Base-by-base conservation (phyloP, 2,329 filamentous ascomycete genomes). In the Trichoderma sp. region DNA sequence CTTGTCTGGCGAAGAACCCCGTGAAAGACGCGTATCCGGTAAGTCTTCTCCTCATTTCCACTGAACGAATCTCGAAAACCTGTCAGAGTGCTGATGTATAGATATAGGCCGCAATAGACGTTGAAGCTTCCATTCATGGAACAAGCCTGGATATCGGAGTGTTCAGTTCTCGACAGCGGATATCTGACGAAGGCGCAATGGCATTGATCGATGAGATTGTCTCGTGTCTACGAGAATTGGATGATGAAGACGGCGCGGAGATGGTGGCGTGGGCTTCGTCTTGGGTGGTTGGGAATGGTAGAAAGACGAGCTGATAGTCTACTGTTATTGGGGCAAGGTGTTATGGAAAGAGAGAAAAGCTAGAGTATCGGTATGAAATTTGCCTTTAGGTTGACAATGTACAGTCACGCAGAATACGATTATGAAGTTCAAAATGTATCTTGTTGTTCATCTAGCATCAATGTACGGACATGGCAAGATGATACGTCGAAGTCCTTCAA, bases 121-220 rank as follows among this genome's bases (percentile, higher is more conserved):
- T 81, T 2, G 79, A 81, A 66, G 78, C 77, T 1, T 76, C 78
- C 0, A 56, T 81, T 1, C 67, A 71, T 4, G 72, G 66, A 0
- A 67, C 69, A 1, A 67, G 63, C 0, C 66, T 81, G 47, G 77
- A 78, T 34, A 74, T 81, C 56, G 79, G 79, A 6, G 71, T 80
- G 3, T 81, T 81, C 67, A 79, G 77, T 4, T 75, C 77, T 6
- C 56, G 60, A 6, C 63, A 69, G 30, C 66, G 71, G 5, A 56
- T 78, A 19, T 74, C 72, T 1, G 52, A 66, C 1, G 68, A 72
- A 2, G 71, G 68, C 30, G 76, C 76, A 2, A 56, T 58, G 0
- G 19, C 28, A 2, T 44, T 78, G n/a, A 68, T 76, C 17, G 67
- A 65, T 3, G 58, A 68, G 7, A 72, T 77, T n/a, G 67, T 69